Evolutionary conservation across 139 green algal species (phyloP).

Genomic region (Chlamydomonas applanata): DNA sequence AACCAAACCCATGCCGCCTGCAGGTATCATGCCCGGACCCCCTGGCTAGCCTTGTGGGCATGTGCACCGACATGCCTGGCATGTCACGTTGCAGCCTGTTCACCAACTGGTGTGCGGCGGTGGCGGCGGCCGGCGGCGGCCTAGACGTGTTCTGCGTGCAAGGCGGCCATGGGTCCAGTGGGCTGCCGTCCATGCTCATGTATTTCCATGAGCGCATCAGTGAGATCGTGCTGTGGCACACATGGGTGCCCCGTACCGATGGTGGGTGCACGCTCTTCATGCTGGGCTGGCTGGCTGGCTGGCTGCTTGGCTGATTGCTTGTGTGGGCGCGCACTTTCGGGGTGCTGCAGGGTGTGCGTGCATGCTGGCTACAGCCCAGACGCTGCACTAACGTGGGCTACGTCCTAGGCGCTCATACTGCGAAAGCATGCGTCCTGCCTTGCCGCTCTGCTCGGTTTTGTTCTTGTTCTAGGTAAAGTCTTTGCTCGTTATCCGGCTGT

Average conservation of each 20-base stretch:
- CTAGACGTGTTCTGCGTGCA: constrained; percentile 16
- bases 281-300: not conserved
- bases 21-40: constrained; percentile 34
- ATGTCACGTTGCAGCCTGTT: constrained; percentile 30
- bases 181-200: constrained; percentile 51
- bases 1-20: too few species aligned
- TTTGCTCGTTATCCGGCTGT: not conserved
- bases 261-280: not conserved
- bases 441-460: too few species aligned
- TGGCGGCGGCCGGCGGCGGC: constrained; percentile 7
- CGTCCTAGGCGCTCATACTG: too few species aligned
- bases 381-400: too few species aligned
- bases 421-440: too few species aligned
- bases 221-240: constrained; percentile 39
- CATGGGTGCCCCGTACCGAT: constrained; percentile 36
- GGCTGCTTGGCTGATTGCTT: not conserved
- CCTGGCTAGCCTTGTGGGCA: constrained; percentile 26
- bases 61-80: constrained; percentile 43
- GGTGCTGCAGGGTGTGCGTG: too few species aligned
- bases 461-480: not conserved
- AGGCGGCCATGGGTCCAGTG: not conserved
- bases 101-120: constrained; percentile 23
- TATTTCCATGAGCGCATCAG: constrained; percentile 44
- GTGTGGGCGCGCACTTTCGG: too few species aligned
- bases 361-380: too few species aligned